Percentiles rank a stretch among this genome's conserved stretches.
Evolutionary conservation across 139 green algal species (phyloP).

Genomic region (Chlorella ohadii): DNA sequence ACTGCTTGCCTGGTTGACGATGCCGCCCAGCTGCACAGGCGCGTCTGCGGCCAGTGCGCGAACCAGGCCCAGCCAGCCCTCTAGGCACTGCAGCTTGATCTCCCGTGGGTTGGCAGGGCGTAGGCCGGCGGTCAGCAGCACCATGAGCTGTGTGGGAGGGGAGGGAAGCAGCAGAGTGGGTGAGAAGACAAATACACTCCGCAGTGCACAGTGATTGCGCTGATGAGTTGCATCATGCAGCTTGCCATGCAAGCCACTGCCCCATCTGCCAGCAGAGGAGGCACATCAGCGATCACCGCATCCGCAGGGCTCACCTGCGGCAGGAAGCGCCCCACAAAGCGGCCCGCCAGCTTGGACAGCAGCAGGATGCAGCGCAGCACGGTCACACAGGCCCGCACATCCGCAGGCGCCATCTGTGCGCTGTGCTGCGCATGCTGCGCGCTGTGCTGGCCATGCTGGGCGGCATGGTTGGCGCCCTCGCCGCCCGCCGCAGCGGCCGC

Average conservation of each 20-base stretch:
- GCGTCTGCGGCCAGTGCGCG: constrained; percentile 55
- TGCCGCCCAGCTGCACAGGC: constrained; percentile 60
- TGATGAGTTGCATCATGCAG: too few species aligned
- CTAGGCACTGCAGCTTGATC: constrained; percentile 60
- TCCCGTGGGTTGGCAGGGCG: constrained; percentile 25
- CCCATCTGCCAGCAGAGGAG: too few species aligned
- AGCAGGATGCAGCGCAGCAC: constrained; percentile 54
- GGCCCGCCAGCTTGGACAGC: constrained; percentile 50
- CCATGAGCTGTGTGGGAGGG: constrained; percentile 48
- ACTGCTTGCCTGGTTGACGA: constrained; percentile 72
- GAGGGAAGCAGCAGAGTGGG: background rate
- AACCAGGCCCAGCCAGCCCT: constrained; percentile 56
- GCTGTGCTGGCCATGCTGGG: background rate
- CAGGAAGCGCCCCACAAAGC: constrained; percentile 53
- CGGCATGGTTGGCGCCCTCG: background rate
- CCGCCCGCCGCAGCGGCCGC: background rate
- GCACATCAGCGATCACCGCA: too few species aligned
- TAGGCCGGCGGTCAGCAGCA: constrained; percentile 52
- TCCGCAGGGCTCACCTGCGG: constrained; percentile 55
- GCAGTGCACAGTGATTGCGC: too few species aligned
- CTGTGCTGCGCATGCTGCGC: background rate
- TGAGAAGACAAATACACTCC: too few species aligned
- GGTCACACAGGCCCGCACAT: constrained; percentile 18
- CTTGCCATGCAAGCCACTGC: too few species aligned
- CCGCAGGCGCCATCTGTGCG: background rate